Evolutionary conservation across 1,284 basidiomycete genomes (phyloP).

Genomic region (Mycena sp.): DNA sequence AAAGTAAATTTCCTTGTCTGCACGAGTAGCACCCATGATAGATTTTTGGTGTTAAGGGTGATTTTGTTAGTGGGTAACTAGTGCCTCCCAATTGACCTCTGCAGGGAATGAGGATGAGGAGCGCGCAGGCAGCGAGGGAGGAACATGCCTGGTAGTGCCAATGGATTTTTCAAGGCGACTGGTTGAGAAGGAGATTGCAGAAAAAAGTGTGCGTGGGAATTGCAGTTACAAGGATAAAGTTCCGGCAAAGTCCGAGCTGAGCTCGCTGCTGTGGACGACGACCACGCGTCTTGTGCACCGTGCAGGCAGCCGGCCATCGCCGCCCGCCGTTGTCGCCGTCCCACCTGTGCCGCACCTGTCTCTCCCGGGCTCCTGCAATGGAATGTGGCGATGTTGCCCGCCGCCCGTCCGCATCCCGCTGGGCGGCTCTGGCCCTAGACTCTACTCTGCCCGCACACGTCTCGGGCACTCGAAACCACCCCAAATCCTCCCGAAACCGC

Average conservation of each 20-base stretch:
- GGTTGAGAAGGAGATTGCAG: conserved; percentile 18
- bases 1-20: conserved; percentile 96
- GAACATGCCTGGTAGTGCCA: conserved; percentile 70
- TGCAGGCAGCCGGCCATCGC: not conserved
- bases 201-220: too few species aligned
- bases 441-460: not conserved
- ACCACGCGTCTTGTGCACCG: not conserved
- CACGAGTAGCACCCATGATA: conserved; percentile 92
- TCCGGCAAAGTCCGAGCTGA: too few species aligned
- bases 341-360: too few species aligned
- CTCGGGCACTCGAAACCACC: not conserved
- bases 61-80: conserved; percentile 46
- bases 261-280: too few species aligned
- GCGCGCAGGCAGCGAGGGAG: not conserved
- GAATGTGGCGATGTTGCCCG: conserved; percentile 60
- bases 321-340: not conserved
- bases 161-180: conserved; percentile 87
- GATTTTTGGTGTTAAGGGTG: conserved; percentile 31
- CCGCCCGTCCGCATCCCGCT: conserved; percentile 44
- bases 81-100: conserved; percentile 92
- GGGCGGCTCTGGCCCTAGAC: conserved; percentile 35
- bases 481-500: conserved; percentile 5
- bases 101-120: conserved; percentile 15
- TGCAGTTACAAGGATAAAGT: too few species aligned
- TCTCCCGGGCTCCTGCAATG: conserved; percentile 45